Evolutionary conservation across 2,329 filamentous ascomycete species (phyloP).

Genomic region (Curvularia verruculosa): DNA sequence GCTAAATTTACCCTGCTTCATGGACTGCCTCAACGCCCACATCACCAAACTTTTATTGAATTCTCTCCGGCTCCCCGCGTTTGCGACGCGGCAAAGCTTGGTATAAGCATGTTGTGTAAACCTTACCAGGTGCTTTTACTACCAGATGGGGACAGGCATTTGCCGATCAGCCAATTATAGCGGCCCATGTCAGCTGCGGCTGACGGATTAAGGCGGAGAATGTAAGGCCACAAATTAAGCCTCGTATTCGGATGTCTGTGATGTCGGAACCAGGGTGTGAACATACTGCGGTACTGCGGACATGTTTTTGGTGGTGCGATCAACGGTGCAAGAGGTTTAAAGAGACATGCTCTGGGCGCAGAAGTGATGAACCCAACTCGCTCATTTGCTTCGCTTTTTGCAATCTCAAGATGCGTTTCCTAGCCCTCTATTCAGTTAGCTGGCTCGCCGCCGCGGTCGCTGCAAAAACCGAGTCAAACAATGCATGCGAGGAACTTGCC

Average conservation of each 20-base stretch:
- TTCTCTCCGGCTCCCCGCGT: slow-evolving; percentile 11
- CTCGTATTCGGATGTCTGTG: slow-evolving; percentile 8
- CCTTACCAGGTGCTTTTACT: not conserved
- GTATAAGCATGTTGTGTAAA: slow-evolving; percentile 5
- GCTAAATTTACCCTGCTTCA: not conserved
- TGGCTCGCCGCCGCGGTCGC: not conserved
- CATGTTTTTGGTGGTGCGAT: not conserved
- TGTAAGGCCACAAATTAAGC: slow-evolving; percentile 5
- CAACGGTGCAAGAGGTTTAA: not conserved
- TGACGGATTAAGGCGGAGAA: slow-evolving; percentile 2
- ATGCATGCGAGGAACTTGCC: slow-evolving; percentile 21
- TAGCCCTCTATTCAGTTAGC: slow-evolving; percentile 4
- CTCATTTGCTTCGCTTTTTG: not conserved
- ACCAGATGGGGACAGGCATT: slow-evolving; percentile 1
- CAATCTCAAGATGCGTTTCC: slow-evolving; percentile 16
- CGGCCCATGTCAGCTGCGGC: slow-evolving; percentile 8
- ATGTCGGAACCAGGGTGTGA: not conserved
- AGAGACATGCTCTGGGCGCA: not conserved
- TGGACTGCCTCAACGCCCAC: too few relatives aligned
- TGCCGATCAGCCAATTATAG: slow-evolving; percentile 7
- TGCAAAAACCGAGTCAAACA: not conserved
- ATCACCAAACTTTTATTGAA: not conserved
- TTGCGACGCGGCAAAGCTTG: slow-evolving; percentile 1
- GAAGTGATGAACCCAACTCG: not conserved
- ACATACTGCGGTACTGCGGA: not conserved